Conservation (phyloP, 352 stramenopile genomes). For the Globisporangium nagaii region DNA sequence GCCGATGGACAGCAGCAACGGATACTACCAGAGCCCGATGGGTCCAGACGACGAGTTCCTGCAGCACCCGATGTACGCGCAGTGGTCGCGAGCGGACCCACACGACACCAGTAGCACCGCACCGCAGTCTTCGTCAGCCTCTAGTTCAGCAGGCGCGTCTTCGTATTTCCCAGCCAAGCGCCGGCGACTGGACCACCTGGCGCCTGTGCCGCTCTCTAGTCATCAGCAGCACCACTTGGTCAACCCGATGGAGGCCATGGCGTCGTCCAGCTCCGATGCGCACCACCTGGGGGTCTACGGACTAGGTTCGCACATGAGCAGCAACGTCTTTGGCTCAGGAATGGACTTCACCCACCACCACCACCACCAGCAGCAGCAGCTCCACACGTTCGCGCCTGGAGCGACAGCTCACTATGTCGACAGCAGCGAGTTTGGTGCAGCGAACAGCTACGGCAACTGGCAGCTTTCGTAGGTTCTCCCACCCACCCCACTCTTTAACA, state of each 20-base stretch:
- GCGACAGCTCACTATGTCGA: background rate
- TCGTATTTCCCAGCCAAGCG: slow-evolving; percentile 8
- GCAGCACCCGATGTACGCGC: slow-evolving; percentile 20
- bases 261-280: background rate
- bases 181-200: slow-evolving; percentile 5
- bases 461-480: slow-evolving; percentile 3
- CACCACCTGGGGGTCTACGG: background rate
- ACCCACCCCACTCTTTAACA: background rate
- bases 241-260: slow-evolving; percentile 30
- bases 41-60: slow-evolving; percentile 46
- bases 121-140: no score
- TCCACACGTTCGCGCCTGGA: slow-evolving; percentile 1
- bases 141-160: background rate
- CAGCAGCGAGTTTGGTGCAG: background rate
- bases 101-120: slow-evolving; percentile 5
- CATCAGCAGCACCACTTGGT: slow-evolving; percentile 11
- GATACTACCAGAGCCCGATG: slow-evolving; percentile 47
- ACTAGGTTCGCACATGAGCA: background rate
- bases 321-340: background rate
- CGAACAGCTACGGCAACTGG: slow-evolving; percentile 8
- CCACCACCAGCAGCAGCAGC: background rate
- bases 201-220: background rate
- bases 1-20: slow-evolving; percentile 27
- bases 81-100: slow-evolving; percentile 13
- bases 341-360: slow-evolving; percentile 4